Evolutionary conservation across 768 basidiomycete species (phyloP).

Genomic region (Infundibulicybe gibba): DNA sequence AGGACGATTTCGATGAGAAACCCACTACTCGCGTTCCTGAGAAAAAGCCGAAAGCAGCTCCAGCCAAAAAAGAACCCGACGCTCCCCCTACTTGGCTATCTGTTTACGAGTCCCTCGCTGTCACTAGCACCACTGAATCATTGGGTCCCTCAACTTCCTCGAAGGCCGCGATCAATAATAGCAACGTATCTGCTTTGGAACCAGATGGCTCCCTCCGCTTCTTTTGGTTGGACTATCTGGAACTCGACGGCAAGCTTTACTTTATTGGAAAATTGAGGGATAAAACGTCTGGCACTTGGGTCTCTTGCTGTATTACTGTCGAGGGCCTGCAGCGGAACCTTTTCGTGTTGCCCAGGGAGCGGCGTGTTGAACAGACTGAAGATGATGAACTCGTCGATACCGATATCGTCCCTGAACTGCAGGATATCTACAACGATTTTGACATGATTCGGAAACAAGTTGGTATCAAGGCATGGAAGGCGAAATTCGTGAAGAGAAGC

Average conservation of each 20-base stretch:
- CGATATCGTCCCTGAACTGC: constrained; percentile 64
- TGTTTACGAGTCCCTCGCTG: constrained; percentile 67
- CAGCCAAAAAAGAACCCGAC: constrained; percentile 33
- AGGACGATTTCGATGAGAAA: constrained; percentile 40
- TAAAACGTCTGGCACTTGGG: constrained; percentile 61
- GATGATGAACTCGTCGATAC: constrained; percentile 65
- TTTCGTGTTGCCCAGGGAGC: constrained; percentile 79
- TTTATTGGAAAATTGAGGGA: constrained; percentile 92
- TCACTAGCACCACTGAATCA: constrained; percentile 51
- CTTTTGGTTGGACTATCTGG: constrained; percentile 96
- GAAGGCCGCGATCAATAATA: constrained; percentile 28
- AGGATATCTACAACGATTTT: constrained; percentile 82
- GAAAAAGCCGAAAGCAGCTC: constrained; percentile 13
- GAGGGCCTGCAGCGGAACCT: constrained; percentile 87
- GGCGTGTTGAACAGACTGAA: constrained; percentile 52
- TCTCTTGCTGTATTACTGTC: constrained; percentile 86
- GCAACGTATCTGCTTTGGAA: constrained; percentile 62
- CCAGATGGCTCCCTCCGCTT: constrained; percentile 82
- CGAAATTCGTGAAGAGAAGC: constrained; percentile 82
- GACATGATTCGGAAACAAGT: constrained; percentile 70
- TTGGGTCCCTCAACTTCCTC: constrained; percentile 44
- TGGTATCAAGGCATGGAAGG: constrained; percentile 73
- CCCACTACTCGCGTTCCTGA: constrained; percentile 28
- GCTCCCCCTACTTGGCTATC: constrained; percentile 64
- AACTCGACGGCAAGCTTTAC: constrained; percentile 79